Evolutionary conservation across 495 filamentous ascomycete genomes (phyloP).

Genomic region (Hyphodiscus hymeniophilus): DNA sequence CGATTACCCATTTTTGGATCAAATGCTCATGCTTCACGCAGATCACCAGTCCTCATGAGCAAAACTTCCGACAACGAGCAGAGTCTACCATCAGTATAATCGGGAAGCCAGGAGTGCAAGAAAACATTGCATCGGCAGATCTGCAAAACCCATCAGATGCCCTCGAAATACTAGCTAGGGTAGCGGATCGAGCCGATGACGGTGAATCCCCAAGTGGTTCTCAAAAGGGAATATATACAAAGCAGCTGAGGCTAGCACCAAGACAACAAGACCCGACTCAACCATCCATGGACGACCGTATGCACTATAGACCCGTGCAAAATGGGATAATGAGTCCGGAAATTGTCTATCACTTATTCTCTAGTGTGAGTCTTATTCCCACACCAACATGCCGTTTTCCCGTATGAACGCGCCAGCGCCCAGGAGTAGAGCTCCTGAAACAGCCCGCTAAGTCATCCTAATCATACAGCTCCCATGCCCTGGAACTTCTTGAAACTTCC

Average conservation of each 20-base stretch:
- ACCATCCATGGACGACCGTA: slow-evolving; percentile 12
- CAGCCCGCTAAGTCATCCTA: too few relatives aligned
- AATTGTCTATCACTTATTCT: slow-evolving; percentile 18
- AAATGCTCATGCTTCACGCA: too few relatives aligned
- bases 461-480: too few relatives aligned
- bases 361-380: slow-evolving; percentile 5
- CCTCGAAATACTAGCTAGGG: slow-evolving; percentile 36
- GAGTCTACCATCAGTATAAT: slow-evolving; percentile 13
- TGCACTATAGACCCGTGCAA: slow-evolving; percentile 20
- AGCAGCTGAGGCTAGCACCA: not conserved
- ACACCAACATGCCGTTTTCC: too few relatives aligned
- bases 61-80: slow-evolving; percentile 4
- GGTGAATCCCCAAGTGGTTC: slow-evolving; percentile 13
- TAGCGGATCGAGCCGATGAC: slow-evolving; percentile 30
- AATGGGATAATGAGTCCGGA: slow-evolving; percentile 18
- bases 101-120: slow-evolving; percentile 7
- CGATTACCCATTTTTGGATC: too few relatives aligned
- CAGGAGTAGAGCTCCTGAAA: too few relatives aligned
- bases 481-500: too few relatives aligned
- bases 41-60: slow-evolving; percentile 13
- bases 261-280: slow-evolving; percentile 1
- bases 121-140: slow-evolving; percentile 29
- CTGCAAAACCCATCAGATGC: slow-evolving; percentile 40
- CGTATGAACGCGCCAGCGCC: too few relatives aligned
- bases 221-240: slow-evolving; percentile 8